Evolutionary conservation across 2,329 filamentous ascomycete species (phyloP).

Genomic region (Teratosphaeria gauchensis): DNA sequence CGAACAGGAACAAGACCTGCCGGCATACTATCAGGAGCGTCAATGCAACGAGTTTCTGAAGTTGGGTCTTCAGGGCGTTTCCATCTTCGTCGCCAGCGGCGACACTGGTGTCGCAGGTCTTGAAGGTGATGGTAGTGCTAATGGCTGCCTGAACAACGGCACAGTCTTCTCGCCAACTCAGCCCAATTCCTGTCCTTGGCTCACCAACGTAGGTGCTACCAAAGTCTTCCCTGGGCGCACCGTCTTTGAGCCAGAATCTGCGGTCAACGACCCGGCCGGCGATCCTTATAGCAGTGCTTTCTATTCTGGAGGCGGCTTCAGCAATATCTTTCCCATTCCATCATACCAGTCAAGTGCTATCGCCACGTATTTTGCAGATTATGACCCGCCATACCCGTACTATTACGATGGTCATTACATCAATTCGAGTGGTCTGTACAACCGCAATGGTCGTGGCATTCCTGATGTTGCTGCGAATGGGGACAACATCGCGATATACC

Average conservation of each 20-base stretch:
- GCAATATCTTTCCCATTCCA: constrained; percentile 18
- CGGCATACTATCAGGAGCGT: constrained; percentile 43
- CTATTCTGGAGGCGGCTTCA: constrained; percentile 26
- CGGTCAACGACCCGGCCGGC: constrained; percentile 7
- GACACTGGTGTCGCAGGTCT: constrained; percentile 33
- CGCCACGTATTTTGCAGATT: constrained; percentile 18
- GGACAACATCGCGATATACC: constrained; percentile 32
- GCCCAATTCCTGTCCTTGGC: constrained; percentile 19
- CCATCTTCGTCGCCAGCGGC: constrained; percentile 39
- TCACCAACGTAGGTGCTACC: constrained; percentile 20
- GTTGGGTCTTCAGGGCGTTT: constrained; percentile 41
- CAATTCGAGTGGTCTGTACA: constrained; percentile 18
- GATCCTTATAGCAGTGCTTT: constrained; percentile 8
- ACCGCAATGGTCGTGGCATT: constrained; percentile 22
- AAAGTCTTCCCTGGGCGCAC: constrained; percentile 19
- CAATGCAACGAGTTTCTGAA: constrained; percentile 39
- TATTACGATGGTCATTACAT: constrained; percentile 14
- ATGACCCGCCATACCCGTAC: constrained; percentile 15
- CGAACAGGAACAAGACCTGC: constrained; percentile 45
- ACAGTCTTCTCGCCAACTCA: constrained; percentile 18
- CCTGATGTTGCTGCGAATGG: constrained; percentile 31
- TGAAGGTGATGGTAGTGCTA: constrained; percentile 15
- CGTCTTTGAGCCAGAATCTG: constrained; percentile 9
- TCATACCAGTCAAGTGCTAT: constrained; percentile 28
- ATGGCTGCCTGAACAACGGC: constrained; percentile 17